Evolutionary conservation across 2,329 filamentous ascomycete species (phyloP), one percentile per base, ranked within the genome.

Genomic region (Sarocladium strictum): DNA sequence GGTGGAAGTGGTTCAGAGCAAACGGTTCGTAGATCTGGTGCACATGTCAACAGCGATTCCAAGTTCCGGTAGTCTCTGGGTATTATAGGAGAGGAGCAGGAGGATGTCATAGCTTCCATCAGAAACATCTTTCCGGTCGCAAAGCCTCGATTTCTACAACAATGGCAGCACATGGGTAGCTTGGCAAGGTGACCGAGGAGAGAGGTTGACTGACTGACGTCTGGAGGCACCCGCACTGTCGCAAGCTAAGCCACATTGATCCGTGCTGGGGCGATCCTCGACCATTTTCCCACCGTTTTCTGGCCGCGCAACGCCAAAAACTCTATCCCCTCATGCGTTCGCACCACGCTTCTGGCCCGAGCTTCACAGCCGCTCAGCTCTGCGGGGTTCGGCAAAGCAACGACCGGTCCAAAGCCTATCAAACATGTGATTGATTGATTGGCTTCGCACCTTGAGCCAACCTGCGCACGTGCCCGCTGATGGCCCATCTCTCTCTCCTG

Each of bases 361-460:
- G 19, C 17, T 32, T 32, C 29, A n/a, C n/a, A 32, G 29, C 29
- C 12, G 29, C 29, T 15, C n/a, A 14, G n/a, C 35, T 15, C n/a
- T 38, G 35, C 35, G 35, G 35, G 35, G 35, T 38, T 38, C 35
- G 35, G 35, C 15, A 38, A 38, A 15, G n/a, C n/a, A n/a, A n/a
- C n/a, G n/a, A n/a, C n/a, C n/a, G n/a, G n/a, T n/a, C n/a, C 35
- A 32, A 32, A 38, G n/a, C 12, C 35, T 21, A 21, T 23, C 38
- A 7, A 49, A 23, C 47, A 51, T 51, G 47, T 51, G 47, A 35
- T 51, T 51, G 27, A 29, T 9, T 51, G 47, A 35, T 51, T 51
- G 27, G 47, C 14, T 33, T 23, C n/a, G 29, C 10, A 6, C 26
- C 27, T 51, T 35, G 17, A 17, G 10, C 24, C 11, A 12, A 41